Evolutionary conservation across 2,329 filamentous ascomycete genomes (phyloP), one percentile per base, ranked within the genome.

Genomic region (Microdochium nivale): DNA sequence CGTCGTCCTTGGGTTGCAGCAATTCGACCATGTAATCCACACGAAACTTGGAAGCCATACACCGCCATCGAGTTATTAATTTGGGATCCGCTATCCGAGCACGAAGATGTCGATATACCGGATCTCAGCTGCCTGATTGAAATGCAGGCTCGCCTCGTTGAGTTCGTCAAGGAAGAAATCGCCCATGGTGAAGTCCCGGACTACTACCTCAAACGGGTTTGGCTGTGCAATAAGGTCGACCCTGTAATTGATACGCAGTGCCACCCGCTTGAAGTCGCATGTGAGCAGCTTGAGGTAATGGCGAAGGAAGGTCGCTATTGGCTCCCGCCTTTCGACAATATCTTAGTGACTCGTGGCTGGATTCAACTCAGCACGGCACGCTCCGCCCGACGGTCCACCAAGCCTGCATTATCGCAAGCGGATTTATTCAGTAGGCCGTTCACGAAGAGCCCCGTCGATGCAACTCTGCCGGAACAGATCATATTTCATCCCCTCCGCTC

Each of bases 1-100:
- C 69, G 72, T 10, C 70, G 74, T 46, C 75, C 79, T 0, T 83
- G 79, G 78, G 55, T 81, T 32, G 75, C 66, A 0, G 58, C 78
- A 14, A 71, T 73, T 52, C 71, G 79, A 11, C 71, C 75, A 0
- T 57, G 64, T 3, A 63, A 74, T n/a, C 63, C 68, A 1, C 67
- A 73, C 51, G 14, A 9, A 1, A 60, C 51, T 23, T 56, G 25
- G 1, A 25, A 19, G 9, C 19, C 61, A 1, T 73, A 65, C 59
- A 55, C 2, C 0, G 49, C 50, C 2, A 67, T 69, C 2, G 78
- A 83, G 56, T 57, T 83, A 13, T 65, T 83, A 5, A 77, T 83
- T 37, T 81, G 78, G 78, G 80, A 83, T 54, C 53, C 56, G 0
- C 49, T 52, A 0, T 52, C 55, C 14, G 44, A 55, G 3, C 3